Conservation (phyloP, 192 early-diverging fungal genomes). For the Coemansia erecta region DNA sequence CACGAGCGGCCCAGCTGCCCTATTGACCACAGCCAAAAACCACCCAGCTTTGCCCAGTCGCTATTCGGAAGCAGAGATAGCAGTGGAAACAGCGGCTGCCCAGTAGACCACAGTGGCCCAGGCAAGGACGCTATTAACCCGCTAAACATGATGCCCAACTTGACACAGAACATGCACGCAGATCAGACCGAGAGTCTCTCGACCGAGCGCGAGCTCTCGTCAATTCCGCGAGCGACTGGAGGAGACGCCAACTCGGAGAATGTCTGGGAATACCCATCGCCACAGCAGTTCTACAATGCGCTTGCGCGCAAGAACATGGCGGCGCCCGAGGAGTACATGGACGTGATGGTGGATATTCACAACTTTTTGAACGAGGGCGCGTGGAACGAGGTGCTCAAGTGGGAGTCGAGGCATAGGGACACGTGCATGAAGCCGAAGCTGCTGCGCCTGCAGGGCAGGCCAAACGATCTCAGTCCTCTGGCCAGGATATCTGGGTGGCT, state of each 20-base stretch:
- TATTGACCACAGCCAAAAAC: slow-evolving; percentile 20
- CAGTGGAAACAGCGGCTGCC: slow-evolving; percentile 38
- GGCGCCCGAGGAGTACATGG: slow-evolving; percentile 77
- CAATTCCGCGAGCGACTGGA: slow-evolving; percentile 56
- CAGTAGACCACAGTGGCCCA: slow-evolving; percentile 53
- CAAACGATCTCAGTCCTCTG: slow-evolving; percentile 73
- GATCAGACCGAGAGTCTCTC: slow-evolving; percentile 73
- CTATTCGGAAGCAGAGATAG: slow-evolving; percentile 11
- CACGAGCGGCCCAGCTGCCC: slow-evolving; percentile 27
- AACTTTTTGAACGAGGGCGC: slow-evolving; percentile 96
- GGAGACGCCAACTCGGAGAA: slow-evolving; percentile 19
- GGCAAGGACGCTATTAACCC: slow-evolving; percentile 59
- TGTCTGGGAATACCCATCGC: slow-evolving; percentile 86
- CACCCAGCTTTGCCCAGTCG: slow-evolving; percentile 28
- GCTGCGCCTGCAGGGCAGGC: slow-evolving; percentile 81
- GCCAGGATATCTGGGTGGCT: slow-evolving; percentile 49
- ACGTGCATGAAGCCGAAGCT: slow-evolving; percentile 67
- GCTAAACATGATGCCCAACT: slow-evolving; percentile 87
- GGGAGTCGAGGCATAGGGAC: slow-evolving; percentile 63
- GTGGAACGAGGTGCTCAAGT: slow-evolving; percentile 92
- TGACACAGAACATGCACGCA: slow-evolving; percentile 63
- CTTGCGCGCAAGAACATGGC: slow-evolving; percentile 82
- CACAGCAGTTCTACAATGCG: slow-evolving; percentile 89
- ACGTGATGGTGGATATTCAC: slow-evolving; percentile 96
- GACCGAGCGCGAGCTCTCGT: slow-evolving; percentile 75